Evolutionary conservation across 2,329 filamentous ascomycete species (phyloP).

Genomic region (Colletotrichum graminicola): DNA sequence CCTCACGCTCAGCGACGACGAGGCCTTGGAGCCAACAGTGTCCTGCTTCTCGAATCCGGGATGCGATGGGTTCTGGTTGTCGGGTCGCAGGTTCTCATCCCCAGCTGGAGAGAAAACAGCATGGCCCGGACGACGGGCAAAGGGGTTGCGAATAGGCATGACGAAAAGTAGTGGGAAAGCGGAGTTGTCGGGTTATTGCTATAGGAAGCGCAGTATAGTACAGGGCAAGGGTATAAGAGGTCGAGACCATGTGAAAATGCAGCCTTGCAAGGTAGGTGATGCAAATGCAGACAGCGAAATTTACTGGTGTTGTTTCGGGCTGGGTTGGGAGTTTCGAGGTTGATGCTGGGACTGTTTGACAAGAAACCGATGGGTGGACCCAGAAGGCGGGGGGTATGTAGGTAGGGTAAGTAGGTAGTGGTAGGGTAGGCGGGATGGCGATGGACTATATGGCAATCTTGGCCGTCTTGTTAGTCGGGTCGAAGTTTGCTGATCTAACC

Average conservation of each 20-base stretch:
- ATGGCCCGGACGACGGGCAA: conserved; percentile 69
- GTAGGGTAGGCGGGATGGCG: conserved; percentile 30
- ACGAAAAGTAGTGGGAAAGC: conserved; percentile 6
- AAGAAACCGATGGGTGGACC: conserved; percentile 33
- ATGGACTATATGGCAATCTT: conserved; percentile 38
- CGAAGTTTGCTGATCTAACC: conserved; percentile 12
- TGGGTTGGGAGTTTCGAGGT: conserved; percentile 29
- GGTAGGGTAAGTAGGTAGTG: conserved; percentile 1
- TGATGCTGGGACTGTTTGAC: conserved; percentile 31
- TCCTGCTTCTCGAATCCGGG: conserved; percentile 72
- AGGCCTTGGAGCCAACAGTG: conserved; percentile 71
- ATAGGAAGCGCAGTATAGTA: neutral
- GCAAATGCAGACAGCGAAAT: conserved; percentile 12
- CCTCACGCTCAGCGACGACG: conserved; percentile 72
- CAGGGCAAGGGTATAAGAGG: neutral
- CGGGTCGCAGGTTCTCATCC: conserved; percentile 67
- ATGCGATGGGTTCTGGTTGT: conserved; percentile 57
- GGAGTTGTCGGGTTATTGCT: conserved; percentile 1
- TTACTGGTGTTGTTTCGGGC: conserved; percentile 19
- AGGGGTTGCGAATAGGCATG: conserved; percentile 82
- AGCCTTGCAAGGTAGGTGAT: neutral
- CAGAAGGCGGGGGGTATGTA: conserved; percentile 13
- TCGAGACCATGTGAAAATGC: neutral
- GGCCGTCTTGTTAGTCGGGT: conserved; percentile 28
- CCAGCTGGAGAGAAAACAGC: conserved; percentile 51